Evolutionary conservation across 352 stramenopile species (phyloP).

Genomic region (Thraustotheca clavata): DNA sequence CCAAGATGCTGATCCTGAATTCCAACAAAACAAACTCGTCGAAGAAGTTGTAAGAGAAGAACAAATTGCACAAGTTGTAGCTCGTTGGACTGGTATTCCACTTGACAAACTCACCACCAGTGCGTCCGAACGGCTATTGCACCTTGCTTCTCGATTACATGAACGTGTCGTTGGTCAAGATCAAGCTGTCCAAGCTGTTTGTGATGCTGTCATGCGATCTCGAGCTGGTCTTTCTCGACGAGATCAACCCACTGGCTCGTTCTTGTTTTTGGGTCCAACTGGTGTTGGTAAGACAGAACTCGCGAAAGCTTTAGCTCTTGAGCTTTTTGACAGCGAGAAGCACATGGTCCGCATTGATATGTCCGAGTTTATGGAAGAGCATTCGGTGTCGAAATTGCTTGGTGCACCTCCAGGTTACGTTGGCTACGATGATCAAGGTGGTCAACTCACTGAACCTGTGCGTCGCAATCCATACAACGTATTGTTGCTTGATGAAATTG

Average conservation of each 20-base stretch:
- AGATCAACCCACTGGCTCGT: conserved; percentile 90
- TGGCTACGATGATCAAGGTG: conserved; percentile 88
- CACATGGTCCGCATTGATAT: conserved; percentile 96
- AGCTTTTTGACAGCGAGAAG: conserved; percentile 95
- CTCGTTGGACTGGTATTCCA: conserved; percentile 86
- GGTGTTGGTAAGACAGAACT: conserved; percentile 95
- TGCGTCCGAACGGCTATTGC: conserved; percentile 71
- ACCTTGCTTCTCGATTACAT: conserved; percentile 78
- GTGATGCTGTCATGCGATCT: conserved; percentile 86
- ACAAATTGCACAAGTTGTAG: conserved; percentile 87
- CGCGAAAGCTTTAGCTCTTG: conserved; percentile 90
- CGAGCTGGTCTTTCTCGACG: conserved; percentile 83
- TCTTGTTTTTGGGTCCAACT: conserved; percentile 94
- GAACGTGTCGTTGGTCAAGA: conserved; percentile 92
- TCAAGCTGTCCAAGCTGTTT: conserved; percentile 86
- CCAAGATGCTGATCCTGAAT: conserved; percentile 49
- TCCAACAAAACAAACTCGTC: conserved; percentile 54
- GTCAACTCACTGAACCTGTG: conserved; percentile 95
- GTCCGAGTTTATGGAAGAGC: conserved; percentile 97
- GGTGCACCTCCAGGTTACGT: conserved; percentile 95
- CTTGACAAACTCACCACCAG: conserved; percentile 71
- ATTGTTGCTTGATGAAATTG: conserved; percentile 96
- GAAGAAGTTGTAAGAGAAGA: conserved; percentile 82
- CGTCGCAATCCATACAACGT: conserved; percentile 95
- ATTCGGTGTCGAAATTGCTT: conserved; percentile 90